phyloP scores from a whole-genome alignment of 2,329 filamentous ascomycete genomes.

The Epichloe uncinata region DNA sequence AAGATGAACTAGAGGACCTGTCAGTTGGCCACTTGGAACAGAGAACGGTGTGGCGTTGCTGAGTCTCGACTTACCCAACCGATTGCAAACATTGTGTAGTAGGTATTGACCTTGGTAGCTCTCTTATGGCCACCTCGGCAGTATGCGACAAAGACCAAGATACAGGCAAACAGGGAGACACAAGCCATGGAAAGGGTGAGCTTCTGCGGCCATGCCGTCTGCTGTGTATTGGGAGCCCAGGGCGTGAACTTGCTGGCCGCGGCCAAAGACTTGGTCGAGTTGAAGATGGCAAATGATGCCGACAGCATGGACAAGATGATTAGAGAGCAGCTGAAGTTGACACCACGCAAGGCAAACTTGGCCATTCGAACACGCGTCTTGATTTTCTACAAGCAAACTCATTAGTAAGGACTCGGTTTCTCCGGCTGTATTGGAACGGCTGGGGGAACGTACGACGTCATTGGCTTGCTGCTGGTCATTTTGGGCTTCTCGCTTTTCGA shows the following conservation, averaged over 20 bases:
- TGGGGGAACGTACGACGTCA: constrained; percentile 59
- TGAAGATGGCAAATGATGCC: constrained; percentile 85
- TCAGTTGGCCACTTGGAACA: too few species aligned
- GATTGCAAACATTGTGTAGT: constrained; percentile 90
- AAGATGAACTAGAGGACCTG: constrained; percentile 54
- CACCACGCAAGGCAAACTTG: constrained; percentile 85
- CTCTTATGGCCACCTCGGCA: constrained; percentile 76
- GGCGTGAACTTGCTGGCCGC: constrained; percentile 67
- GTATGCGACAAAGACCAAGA: constrained; percentile 74
- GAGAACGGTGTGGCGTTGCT: too few species aligned
- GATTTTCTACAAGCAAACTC: constrained; percentile 52
- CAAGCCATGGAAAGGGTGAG: constrained; percentile 67
- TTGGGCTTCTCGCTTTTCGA: constrained; percentile 70
- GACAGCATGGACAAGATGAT: constrained; percentile 87
- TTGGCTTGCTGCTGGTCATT: constrained; percentile 80
- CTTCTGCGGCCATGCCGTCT: constrained; percentile 67
- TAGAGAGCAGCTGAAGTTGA: constrained; percentile 93
- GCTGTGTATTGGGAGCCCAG: constrained; percentile 67
- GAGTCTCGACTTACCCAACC: constrained; percentile 41
- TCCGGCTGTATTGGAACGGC: constrained; percentile 2
- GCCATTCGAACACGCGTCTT: constrained; percentile 85
- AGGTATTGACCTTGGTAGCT: constrained; percentile 85
- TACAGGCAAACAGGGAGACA: constrained; percentile 65
- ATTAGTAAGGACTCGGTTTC: constrained; percentile 5
- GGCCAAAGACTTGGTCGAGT: constrained; percentile 64